Conservation (phyloP, 805 yeast species). For the Lachancea mirantina region DNA sequence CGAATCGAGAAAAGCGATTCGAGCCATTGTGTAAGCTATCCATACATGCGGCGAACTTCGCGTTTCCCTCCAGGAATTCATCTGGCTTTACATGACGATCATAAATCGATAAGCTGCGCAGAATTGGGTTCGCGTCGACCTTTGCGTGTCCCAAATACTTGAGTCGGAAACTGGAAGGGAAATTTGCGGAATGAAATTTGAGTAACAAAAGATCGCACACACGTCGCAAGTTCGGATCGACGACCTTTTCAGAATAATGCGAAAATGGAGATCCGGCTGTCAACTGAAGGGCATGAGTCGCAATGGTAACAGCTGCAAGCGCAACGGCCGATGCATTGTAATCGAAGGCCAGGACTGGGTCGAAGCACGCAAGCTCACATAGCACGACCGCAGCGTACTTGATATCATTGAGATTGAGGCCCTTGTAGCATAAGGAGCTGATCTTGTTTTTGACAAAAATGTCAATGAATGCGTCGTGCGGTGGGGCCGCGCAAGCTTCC, state of each 20-base stretch:
- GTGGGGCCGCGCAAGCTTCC: slow-evolving; percentile 50
- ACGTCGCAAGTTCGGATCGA: slow-evolving; percentile 34
- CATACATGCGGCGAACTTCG: slow-evolving; percentile 1
- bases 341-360: slow-evolving; percentile 48
- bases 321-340: slow-evolving; percentile 42
- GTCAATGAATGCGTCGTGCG: slow-evolving; percentile 59
- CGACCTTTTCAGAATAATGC: slow-evolving; percentile 40
- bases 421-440: slow-evolving; percentile 18
- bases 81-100: no score
- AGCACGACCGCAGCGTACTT: slow-evolving; percentile 52
- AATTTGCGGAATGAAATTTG: slow-evolving; percentile 5
- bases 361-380: slow-evolving; percentile 61
- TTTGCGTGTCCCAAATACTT: slow-evolving; percentile 19
- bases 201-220: slow-evolving; percentile 9
- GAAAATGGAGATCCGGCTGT: slow-evolving; percentile 12
- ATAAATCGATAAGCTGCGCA: slow-evolving; percentile 5
- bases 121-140: slow-evolving; percentile 7
- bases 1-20: slow-evolving; percentile 1
- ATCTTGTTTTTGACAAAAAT: slow-evolving; percentile 34
- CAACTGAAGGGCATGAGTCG: slow-evolving; percentile 38
- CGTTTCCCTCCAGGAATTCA: neutral
- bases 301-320: slow-evolving; percentile 43
- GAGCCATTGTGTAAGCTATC: neutral
- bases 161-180: slow-evolving; percentile 30
- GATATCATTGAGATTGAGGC: slow-evolving; percentile 37